Evolutionary conservation across 2,329 filamentous ascomycete genomes (phyloP), one percentile per base, ranked within the genome.

Genomic region (Microdochium bolleyi): DNA sequence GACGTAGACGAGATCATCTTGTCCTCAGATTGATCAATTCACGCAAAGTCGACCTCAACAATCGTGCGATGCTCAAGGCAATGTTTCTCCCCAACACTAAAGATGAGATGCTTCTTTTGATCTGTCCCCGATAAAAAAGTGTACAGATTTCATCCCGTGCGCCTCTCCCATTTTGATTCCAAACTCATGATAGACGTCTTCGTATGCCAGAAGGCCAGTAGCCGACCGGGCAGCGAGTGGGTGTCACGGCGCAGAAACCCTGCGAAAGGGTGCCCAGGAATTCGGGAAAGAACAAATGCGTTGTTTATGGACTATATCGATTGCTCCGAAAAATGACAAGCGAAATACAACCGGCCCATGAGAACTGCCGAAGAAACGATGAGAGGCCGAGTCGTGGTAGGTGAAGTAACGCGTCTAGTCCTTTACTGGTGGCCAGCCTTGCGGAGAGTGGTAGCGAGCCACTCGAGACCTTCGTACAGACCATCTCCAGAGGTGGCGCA

Each of bases 381-480:
- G 66, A 65, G 68, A 70, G 70, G 68, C 69, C 41, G 67, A 69
- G 65, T 58, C 61, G 70, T 61, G 60, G 62, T 64, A 70, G 58
- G 62, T 63, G 62, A 59, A 64, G 59, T 58, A 57, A 59, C 58
- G 41, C 62, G 57, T 57, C 59, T 60, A 60, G 58, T 60, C 64
- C 64, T 77, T 75, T 84, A 84, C 73, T 82, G 76, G 67, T 81
- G 78, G 66, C 79, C 80, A 67, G 80, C 77, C 82, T 92, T 92
- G 74, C 86, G 84, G 73, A 94, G 84, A 68, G 87, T 88, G 72
- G 83, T 86, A 72, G 87, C 87, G 69, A 92, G 85, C 88, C 89
- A 92, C 79, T 92, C 92, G 68, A 97, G 89, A 85, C 92, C 92
- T 79, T 97, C 92, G 77, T 97, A 97, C 68, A 97, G 88, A 90